Conservation (phyloP, 2,329 filamentous ascomycete genomes). For the Colletotrichum magnum region DNA sequence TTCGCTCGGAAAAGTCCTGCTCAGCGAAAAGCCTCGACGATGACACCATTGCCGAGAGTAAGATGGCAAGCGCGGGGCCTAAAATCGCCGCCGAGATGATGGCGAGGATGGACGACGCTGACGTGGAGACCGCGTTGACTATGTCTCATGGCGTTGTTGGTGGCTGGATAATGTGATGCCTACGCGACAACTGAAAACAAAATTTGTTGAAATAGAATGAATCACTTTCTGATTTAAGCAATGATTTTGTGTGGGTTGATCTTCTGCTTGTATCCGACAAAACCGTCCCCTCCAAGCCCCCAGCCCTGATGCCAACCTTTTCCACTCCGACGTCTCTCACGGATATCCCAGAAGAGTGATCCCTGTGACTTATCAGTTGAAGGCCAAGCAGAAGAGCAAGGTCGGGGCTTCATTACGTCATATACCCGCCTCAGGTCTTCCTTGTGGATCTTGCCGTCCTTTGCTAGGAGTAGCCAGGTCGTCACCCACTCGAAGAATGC, state of each 20-base stretch:
- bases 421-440: conserved; percentile 68
- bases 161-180: too few relatives aligned
- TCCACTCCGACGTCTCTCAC: conserved; percentile 12
- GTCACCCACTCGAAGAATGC: conserved; percentile 55
- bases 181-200: too few relatives aligned
- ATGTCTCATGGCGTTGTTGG: too few relatives aligned
- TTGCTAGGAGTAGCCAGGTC: conserved; percentile 66
- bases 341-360: conserved; percentile 42
- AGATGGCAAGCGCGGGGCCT: too few relatives aligned
- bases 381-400: conserved; percentile 38
- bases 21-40: too few relatives aligned
- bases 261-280: not conserved
- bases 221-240: not conserved
- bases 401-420: conserved; percentile 53
- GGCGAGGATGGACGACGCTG: too few relatives aligned
- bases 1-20: too few relatives aligned
- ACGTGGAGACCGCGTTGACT: too few relatives aligned
- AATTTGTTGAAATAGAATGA: too few relatives aligned
- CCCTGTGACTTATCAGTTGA: conserved; percentile 57
- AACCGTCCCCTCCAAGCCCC: conserved; percentile 24
- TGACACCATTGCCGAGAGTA: too few relatives aligned
- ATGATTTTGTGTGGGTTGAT: not conserved
- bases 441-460: conserved; percentile 67
- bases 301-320: conserved; percentile 31
- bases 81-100: too few relatives aligned